These are phyloP conservation scores for Colletotrichum somersetense DNA, from an alignment of 2,329 filamentous ascomycete genomes.

Conservation along the genomic window DNA sequence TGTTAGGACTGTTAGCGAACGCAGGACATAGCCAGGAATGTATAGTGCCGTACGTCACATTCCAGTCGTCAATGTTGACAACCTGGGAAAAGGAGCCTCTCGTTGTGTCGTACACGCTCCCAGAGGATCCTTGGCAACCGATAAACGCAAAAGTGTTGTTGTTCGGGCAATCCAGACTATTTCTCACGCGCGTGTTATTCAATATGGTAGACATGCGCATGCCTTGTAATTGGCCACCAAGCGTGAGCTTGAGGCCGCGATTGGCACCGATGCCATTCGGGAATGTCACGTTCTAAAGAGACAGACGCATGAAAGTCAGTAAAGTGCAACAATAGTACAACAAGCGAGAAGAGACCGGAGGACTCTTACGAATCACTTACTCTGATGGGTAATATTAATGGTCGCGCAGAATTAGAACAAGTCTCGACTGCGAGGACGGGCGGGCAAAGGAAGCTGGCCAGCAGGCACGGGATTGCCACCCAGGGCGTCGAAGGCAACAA, in stretches of 20 bases:
- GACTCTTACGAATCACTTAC: conserved; percentile 33
- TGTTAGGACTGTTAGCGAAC: not conserved
- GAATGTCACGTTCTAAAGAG: conserved; percentile 38
- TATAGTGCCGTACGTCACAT: conserved; percentile 28
- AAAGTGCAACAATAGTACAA: not conserved
- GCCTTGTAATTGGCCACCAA: conserved; percentile 40
- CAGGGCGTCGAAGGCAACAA: conserved; percentile 35
- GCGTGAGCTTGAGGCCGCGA: conserved; percentile 38
- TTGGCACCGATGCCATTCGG: conserved; percentile 41
- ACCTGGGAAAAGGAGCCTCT: conserved; percentile 31
- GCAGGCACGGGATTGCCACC: conserved; percentile 23
- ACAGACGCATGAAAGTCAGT: conserved; percentile 13
- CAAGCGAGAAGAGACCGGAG: conserved; percentile 16
- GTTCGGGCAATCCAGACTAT: conserved; percentile 32
- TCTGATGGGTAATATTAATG: conserved; percentile 39
- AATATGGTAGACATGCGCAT: conserved; percentile 40
- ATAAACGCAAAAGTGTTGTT: conserved; percentile 30
- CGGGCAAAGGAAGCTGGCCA: conserved; percentile 39
- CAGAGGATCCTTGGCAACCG: conserved; percentile 39
- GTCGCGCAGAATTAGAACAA: conserved; percentile 26
- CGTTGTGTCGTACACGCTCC: conserved; percentile 38
- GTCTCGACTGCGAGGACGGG: conserved; percentile 29
- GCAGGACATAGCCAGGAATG: no score
- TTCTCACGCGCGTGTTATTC: conserved; percentile 41
- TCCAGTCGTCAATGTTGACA: conserved; percentile 35